phyloP scores from a whole-genome alignment of 768 basidiomycete species.

The Russula foetens region DNA sequence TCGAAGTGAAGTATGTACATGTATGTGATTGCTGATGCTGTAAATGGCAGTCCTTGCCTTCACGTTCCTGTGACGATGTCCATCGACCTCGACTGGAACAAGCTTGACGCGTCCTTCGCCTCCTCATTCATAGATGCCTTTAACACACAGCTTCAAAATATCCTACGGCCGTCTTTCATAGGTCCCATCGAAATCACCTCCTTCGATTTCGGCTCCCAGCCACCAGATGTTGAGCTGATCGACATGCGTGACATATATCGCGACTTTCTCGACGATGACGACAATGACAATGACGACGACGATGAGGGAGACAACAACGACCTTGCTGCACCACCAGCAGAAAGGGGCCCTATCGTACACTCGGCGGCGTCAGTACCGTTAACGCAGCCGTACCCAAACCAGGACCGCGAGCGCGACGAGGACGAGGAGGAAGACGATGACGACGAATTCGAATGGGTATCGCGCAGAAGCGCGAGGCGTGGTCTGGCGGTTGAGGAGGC shows the following conservation, averaged over 20 bases:
- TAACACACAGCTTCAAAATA: conserved; percentile 65
- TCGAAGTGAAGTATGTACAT: no score
- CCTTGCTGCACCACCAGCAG: not conserved
- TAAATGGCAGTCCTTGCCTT: not conserved
- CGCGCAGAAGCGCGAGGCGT: conserved; percentile 49
- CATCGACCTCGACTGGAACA: conserved; percentile 90
- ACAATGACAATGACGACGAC: conserved; percentile 40
- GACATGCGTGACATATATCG: conserved; percentile 91
- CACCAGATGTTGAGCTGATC: conserved; percentile 83
- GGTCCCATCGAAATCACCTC: conserved; percentile 84
- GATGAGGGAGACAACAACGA: conserved; percentile 36
- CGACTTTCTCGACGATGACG: conserved; percentile 81
- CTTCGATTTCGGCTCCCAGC: conserved; percentile 76
- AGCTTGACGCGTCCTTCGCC: conserved; percentile 68
- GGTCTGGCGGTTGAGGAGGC: conserved; percentile 37
- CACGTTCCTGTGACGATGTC: conserved; percentile 66
- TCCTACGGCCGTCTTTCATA: conserved; percentile 84
- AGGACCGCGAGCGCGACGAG: conserved; percentile 43
- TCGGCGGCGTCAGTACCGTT: conserved; percentile 1
- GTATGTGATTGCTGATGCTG: no score
- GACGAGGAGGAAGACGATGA: conserved; percentile 44
- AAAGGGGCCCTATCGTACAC: conserved; percentile 12
- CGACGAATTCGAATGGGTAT: conserved; percentile 81
- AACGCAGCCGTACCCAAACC: not conserved
- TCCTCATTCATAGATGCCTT: conserved; percentile 62